Evolutionary conservation across 192 early-diverging fungal species (phyloP).

Genomic region (Podila verticillata): DNA sequence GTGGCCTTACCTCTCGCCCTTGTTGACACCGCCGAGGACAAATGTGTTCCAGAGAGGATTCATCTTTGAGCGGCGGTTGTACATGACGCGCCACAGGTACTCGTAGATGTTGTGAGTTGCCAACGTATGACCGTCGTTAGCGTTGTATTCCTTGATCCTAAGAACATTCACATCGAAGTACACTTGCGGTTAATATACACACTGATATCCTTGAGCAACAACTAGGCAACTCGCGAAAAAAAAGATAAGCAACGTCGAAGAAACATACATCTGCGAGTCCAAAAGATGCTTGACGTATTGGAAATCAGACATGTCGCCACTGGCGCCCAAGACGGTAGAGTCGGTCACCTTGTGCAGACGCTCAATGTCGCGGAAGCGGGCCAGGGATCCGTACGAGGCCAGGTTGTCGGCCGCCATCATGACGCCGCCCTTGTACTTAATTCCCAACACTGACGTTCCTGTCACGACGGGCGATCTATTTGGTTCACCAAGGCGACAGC

Average conservation of each 20-base stretch:
- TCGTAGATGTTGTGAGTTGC: constrained; percentile 90
- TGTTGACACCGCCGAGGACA: constrained; percentile 87
- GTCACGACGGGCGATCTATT: constrained; percentile 85
- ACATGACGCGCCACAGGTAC: constrained; percentile 92
- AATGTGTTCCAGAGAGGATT: constrained; percentile 97
- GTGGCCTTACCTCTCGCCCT: constrained; percentile 71
- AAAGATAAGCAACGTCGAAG: constrained; percentile 8
- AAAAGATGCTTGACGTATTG: constrained; percentile 91
- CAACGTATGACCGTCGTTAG: constrained; percentile 89
- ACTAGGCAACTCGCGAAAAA: constrained; percentile 5
- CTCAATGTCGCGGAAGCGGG: constrained; percentile 91
- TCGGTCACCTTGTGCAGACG: constrained; percentile 84
- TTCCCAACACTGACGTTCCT: constrained; percentile 91
- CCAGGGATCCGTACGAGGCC: constrained; percentile 93
- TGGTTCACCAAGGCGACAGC: too few species aligned
- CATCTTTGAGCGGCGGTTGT: constrained; percentile 85
- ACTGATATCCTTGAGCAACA: background rate
- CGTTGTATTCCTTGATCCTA: constrained; percentile 88
- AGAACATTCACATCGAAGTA: background rate
- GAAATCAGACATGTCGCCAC: constrained; percentile 94
- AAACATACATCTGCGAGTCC: constrained; percentile 70
- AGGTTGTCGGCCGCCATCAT: constrained; percentile 97
- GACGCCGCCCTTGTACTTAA: constrained; percentile 97
- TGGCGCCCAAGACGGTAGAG: constrained; percentile 87
- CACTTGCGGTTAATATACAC: background rate